Conservation (phyloP, 2,329 filamentous ascomycete genomes). For the Alternaria ventricosa region DNA sequence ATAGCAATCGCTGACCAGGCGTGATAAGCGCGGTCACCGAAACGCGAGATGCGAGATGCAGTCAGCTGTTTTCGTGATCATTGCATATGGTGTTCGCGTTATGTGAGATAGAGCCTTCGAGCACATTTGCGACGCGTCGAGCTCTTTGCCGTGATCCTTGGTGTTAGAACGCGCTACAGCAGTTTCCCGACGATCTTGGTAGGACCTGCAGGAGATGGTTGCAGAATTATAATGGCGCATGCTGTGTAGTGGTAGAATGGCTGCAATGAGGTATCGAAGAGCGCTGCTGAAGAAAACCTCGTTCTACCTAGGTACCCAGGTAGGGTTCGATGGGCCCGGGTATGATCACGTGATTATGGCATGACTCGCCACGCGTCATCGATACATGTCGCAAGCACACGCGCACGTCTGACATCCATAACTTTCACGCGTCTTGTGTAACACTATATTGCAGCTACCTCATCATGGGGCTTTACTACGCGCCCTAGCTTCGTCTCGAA, state of each 20-base stretch:
- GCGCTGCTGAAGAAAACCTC: not conserved
- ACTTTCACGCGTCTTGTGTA: not conserved
- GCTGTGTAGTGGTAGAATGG: not conserved
- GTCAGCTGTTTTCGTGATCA: not conserved
- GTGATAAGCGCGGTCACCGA: not conserved
- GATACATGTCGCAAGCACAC: not conserved
- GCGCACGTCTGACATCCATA: not conserved
- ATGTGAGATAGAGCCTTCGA: not conserved
- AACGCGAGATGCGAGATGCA: not conserved
- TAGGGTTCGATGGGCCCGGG: not conserved
- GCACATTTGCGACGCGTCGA: not conserved
- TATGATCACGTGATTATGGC: not conserved
- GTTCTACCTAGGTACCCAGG: no score
- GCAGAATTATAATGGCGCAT: not conserved
- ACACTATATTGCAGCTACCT: not conserved
- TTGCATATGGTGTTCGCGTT: not conserved
- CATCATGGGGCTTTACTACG: not conserved
- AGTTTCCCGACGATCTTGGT: not conserved
- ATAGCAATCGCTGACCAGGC: not conserved
- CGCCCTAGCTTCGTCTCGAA: not conserved
- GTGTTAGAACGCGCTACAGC: not conserved
- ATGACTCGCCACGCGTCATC: not conserved
- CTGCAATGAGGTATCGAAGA: not conserved
- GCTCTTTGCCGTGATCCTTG: not conserved
- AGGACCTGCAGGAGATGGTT: not conserved